A percentile compares a stretch with the other conserved stretches of the same genome.
phyloP scores from a whole-genome alignment of 352 stramenopile genomes.

The Pythium volutum region DNA sequence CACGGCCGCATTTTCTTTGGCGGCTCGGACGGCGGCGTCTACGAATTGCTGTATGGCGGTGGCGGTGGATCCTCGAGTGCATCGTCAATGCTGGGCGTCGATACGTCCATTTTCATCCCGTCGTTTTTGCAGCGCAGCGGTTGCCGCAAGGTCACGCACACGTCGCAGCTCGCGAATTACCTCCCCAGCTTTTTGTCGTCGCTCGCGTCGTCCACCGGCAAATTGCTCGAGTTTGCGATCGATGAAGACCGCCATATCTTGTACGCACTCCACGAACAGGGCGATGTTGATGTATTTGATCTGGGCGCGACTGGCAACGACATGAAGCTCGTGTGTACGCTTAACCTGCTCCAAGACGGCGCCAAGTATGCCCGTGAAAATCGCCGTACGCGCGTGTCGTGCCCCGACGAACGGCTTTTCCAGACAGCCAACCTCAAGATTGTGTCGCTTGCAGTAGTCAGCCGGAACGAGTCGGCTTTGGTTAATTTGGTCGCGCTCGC shows the following conservation, averaged over 20 bases:
- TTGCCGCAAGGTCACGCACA: slow-evolving; percentile 93
- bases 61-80: slow-evolving; percentile 6
- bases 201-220: slow-evolving; percentile 70
- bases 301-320: slow-evolving; percentile 50
- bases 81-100: slow-evolving; percentile 13
- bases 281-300: slow-evolving; percentile 75
- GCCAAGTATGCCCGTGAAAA: slow-evolving; percentile 84
- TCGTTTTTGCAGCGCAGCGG: slow-evolving; percentile 37
- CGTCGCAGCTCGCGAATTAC: slow-evolving; percentile 78
- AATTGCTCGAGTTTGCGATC: slow-evolving; percentile 85
- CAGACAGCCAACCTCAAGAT: slow-evolving; percentile 63
- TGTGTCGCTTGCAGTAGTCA: slow-evolving; percentile 61
- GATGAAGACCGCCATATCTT: slow-evolving; percentile 89
- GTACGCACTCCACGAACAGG: slow-evolving; percentile 89
- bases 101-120: slow-evolving; percentile 31
- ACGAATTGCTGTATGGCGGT: slow-evolving; percentile 88
- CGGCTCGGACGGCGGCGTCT: slow-evolving; percentile 93
- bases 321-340: slow-evolving; percentile 54
- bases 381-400: slow-evolving; percentile 76
- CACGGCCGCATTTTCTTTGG: slow-evolving; percentile 95
- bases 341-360: slow-evolving; percentile 69
- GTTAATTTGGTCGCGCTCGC: slow-evolving; percentile 93
- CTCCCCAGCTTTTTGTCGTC: slow-evolving; percentile 75
- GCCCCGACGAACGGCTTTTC: slow-evolving; percentile 79
- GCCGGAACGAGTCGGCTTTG: slow-evolving; percentile 68